Evolutionary conservation across 345 rosid species (phyloP), one percentile per base, ranked within the genome.

Genomic region (Mallotus nudiflorus): DNA sequence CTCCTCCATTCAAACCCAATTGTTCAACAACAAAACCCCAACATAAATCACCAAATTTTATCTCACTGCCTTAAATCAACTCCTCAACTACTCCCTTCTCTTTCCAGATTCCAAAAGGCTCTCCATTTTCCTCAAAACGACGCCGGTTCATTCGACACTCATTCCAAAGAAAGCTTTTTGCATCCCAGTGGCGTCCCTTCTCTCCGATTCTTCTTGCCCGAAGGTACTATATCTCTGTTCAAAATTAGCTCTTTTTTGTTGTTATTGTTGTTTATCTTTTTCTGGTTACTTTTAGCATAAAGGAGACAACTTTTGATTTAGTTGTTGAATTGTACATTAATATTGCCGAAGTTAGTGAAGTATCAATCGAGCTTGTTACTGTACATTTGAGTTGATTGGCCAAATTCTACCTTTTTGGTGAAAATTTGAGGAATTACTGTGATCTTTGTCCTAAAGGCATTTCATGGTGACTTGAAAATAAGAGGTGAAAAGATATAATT

Each of bases 121-220:
- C 72, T 80, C 39, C 68, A 62, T 72, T 76, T 86, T 22, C 82
- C 75, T 2, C 84, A 40, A 53, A 80, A 57, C 80, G 88, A 87
- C 35, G 22, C 20, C 49, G 13, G 3, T 49, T 70, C 66, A 16
- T 1, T 48, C 11, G n/a, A 39, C 14, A 49, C 14, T 15, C 57
- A 46, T 42, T 46, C 79, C 1, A 80, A 84, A 20, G 76, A 82
- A 51, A 90, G 83, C 0, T 91, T 88, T 72, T 67, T 86, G n/a
- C 77, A 92, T 55, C 98, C 98, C 3, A 77, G 75, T 56, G 96
- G 96, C 68, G 86, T 91, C 69, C 97, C 98, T 40, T 88, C 95
- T 31, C 86, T 90, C 67, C 83, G 77, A 54, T 94, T 94, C 90
- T 94, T 86, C 91, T 76, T 91, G 68, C 97, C 98, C 12, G 88